A percentile compares a stretch with the other conserved stretches of the same genome.
phyloP scores from a whole-genome alignment of 2,329 filamentous ascomycete genomes.

The Lachnum nothofagi region DNA sequence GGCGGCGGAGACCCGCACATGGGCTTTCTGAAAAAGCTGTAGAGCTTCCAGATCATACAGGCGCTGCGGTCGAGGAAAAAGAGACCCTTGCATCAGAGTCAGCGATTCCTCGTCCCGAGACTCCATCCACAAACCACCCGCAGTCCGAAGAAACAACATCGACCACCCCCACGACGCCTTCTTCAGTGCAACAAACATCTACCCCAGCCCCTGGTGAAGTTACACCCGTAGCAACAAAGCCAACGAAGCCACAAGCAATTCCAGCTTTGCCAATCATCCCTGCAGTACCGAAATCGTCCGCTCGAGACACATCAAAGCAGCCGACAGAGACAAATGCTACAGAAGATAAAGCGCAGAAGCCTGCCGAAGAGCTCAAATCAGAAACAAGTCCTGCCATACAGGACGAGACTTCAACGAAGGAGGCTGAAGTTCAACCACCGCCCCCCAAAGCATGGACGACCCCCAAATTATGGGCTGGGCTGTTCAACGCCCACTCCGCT shows the following conservation, averaged over 20 bases:
- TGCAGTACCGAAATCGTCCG: constrained; percentile 37
- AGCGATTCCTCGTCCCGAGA: constrained; percentile 41
- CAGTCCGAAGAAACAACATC: constrained; percentile 36
- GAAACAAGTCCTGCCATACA: neutral
- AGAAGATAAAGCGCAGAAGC: constrained; percentile 14
- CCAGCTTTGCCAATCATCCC: constrained; percentile 47
- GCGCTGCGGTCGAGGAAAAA: constrained; percentile 7
- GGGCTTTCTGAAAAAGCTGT: constrained; percentile 23
- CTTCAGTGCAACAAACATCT: constrained; percentile 38
- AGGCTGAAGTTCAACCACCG: constrained; percentile 36
- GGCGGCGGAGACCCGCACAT: constrained; percentile 38
- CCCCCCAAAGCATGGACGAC: constrained; percentile 37
- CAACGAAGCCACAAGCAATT: constrained; percentile 33
- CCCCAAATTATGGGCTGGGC: constrained; percentile 65
- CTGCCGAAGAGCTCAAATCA: constrained; percentile 6
- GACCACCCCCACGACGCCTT: constrained; percentile 51
- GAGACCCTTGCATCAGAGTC: constrained; percentile 33
- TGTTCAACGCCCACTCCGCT: constrained; percentile 51
- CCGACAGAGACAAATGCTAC: constrained; percentile 13
- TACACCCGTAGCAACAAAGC: constrained; percentile 24
- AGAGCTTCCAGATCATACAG: constrained; percentile 21
- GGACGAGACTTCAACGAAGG: constrained; percentile 21
- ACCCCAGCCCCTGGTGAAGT: constrained; percentile 19
- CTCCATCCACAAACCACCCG: constrained; percentile 39
- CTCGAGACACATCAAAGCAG: constrained; percentile 30